Conservation (phyloP, 2,329 filamentous ascomycete species). For the Aureobasidium sp. region DNA sequence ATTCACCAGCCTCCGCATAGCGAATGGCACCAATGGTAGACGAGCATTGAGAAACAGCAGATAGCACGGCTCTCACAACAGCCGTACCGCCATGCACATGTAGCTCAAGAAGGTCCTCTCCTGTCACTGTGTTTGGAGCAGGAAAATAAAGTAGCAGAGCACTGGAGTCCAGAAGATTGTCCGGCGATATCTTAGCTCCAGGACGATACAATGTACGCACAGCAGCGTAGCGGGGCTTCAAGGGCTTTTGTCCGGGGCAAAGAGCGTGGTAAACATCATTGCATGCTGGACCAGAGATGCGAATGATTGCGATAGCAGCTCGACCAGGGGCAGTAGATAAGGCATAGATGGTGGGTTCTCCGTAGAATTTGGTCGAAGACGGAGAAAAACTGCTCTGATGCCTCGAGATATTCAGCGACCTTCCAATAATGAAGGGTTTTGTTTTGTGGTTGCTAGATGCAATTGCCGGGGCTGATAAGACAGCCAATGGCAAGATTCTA, state of each 20-base stretch:
- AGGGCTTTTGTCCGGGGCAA: conserved; percentile 47
- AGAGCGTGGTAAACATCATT: conserved; percentile 55
- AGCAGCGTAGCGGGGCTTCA: conserved; percentile 56
- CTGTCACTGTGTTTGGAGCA: conserved; percentile 72
- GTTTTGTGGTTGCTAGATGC: neutral
- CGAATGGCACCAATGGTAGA: conserved; percentile 44
- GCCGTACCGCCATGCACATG: conserved; percentile 92
- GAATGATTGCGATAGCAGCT: conserved; percentile 83
- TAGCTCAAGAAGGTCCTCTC: conserved; percentile 84
- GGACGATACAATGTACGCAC: conserved; percentile 68
- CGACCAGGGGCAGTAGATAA: conserved; percentile 78
- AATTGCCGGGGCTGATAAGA: neutral
- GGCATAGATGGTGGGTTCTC: conserved; percentile 69
- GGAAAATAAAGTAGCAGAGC: conserved; percentile 80
- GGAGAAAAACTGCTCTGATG: neutral
- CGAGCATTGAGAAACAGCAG: conserved; percentile 57
- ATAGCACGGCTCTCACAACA: conserved; percentile 76
- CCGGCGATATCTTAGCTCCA: conserved; percentile 26
- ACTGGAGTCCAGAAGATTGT: conserved; percentile 59
- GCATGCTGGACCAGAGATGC: conserved; percentile 74
- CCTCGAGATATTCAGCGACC: neutral
- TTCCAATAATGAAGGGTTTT: neutral
- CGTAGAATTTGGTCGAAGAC: neutral
- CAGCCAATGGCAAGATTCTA: neutral
- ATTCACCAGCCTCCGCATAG: conserved; percentile 91